Base-by-base conservation (phyloP, 108 stramenopile genomes). In the Stephanodiscus minutulus region DNA sequence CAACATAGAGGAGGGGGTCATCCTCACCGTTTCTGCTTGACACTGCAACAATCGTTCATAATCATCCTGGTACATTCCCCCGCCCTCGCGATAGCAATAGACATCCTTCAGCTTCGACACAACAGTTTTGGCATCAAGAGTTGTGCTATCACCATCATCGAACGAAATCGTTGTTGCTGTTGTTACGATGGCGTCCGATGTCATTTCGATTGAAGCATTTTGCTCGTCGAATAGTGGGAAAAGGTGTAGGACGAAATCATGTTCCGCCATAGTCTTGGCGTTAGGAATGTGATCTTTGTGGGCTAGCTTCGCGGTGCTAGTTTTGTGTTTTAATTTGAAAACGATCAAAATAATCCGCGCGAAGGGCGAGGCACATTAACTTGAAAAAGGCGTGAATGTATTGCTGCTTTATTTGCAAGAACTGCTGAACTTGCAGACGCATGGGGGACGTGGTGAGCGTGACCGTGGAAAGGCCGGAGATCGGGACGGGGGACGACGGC, bases 391-490 rank as follows among this genome's bases (percentile, higher is more conserved):
- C n/a, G n/a, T n/a, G n/a, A n/a, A n/a, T n/a, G n/a, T n/a, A n/a
- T n/a, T n/a, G n/a, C n/a, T n/a, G n/a, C n/a, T n/a, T n/a, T n/a
- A n/a, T n/a, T n/a, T n/a, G n/a, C n/a, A n/a, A n/a, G n/a, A n/a
- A n/a, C n/a, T n/a, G n/a, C n/a, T n/a, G n/a, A n/a, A n/a, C n/a
- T n/a, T n/a, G n/a, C n/a, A n/a, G n/a, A n/a, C n/a, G n/a, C n/a
- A n/a, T n/a, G 3, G 96, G 96, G 35, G 96, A 97, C 64, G 64
- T 64, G 17, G 89, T 97, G 0, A 82, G 79, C 22, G 80, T 98
- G 21, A 91, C 76, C 0, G 93, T 97, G 4, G 82, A 74, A 44
- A 84, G 97, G 48, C 78, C 78, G n/a, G 65, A 68, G 66, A 57
- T 79, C 18, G 78, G 72, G 33, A 36, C 68, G 1, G 66, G 35